phyloP scores from a whole-genome alignment of 2,329 filamentous ascomycete species.

The Trichoderma atroviride region DNA sequence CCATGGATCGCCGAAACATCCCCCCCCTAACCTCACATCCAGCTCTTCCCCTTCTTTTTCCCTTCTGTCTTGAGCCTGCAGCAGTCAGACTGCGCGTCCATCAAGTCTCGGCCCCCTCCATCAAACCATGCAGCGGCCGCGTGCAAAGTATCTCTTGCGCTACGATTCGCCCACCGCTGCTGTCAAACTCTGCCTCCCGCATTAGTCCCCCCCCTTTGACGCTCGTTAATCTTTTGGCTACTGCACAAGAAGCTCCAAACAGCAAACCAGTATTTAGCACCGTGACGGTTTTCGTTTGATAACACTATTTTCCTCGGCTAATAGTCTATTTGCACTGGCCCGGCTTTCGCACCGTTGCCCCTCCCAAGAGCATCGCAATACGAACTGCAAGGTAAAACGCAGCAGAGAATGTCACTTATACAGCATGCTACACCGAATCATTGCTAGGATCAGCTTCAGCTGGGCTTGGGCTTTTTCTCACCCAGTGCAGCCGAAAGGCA shows the following conservation, averaged over 20 bases:
- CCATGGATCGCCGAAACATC: slow-evolving; percentile 11
- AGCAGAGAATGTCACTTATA: slow-evolving; percentile 10
- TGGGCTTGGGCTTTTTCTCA: background rate
- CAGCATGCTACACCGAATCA: slow-evolving; percentile 2
- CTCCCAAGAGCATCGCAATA: slow-evolving; percentile 11
- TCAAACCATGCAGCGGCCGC: slow-evolving; percentile 8
- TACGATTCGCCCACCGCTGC: background rate
- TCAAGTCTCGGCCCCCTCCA: background rate
- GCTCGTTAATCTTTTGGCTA: slow-evolving; percentile 4
- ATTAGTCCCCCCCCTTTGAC: background rate
- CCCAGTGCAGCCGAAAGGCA: background rate
- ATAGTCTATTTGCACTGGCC: background rate
- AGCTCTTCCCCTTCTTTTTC: background rate
- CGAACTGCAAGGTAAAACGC: background rate
- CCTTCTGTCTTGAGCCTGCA: background rate
- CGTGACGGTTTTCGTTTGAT: background rate
- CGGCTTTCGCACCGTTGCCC: background rate
- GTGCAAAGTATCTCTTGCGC: slow-evolving; percentile 6
- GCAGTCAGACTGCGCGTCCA: background rate
- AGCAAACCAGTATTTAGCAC: background rate
- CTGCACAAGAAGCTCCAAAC: background rate
- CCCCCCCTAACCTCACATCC: background rate
- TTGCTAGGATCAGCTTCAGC: slow-evolving; percentile 17
- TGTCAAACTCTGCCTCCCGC: background rate
- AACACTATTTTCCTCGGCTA: slow-evolving; percentile 10